These are phyloP conservation scores for Paramyrothecium sp. DNA, from an alignment of 2,329 filamentous ascomycete genomes.

Conservation along the genomic window DNA sequence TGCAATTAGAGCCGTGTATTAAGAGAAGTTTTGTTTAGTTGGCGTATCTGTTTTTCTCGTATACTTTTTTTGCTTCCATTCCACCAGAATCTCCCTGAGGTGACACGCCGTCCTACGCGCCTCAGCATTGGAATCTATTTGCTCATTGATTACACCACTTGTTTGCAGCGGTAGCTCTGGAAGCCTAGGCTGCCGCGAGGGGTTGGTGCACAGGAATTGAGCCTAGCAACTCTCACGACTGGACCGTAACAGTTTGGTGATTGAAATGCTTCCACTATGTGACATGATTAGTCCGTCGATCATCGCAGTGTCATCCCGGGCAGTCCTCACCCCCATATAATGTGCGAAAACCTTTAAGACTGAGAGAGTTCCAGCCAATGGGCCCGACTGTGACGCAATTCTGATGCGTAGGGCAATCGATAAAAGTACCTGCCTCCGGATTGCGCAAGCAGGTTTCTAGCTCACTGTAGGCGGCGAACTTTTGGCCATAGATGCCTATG, in stretches of 20 bases:
- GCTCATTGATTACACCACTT: neutral
- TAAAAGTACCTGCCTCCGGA: neutral
- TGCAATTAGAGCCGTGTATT: too few species aligned
- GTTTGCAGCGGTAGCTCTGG: neutral
- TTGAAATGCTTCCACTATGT: neutral
- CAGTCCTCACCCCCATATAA: neutral
- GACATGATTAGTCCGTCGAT: neutral
- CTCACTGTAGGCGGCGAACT: neutral
- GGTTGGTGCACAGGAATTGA: neutral
- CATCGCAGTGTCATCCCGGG: neutral
- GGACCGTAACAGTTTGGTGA: neutral
- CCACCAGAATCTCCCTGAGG: too few species aligned
- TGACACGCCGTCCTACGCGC: too few species aligned
- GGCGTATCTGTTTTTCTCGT: too few species aligned
- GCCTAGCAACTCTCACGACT: neutral
- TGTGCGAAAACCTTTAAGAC: neutral
- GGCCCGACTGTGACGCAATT: neutral
- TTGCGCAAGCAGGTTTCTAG: neutral
- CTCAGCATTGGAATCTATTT: too few species aligned
- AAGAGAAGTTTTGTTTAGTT: too few species aligned
- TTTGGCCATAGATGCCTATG: neutral
- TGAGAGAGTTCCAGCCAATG: neutral
- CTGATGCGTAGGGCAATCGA: neutral
- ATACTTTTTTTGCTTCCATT: too few species aligned
- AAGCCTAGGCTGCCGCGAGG: neutral